Percentiles rank a stretch among this genome's conserved stretches.
Evolutionary conservation across 2,329 filamentous ascomycete species (phyloP).

Genomic region (Massarina eburnea): DNA sequence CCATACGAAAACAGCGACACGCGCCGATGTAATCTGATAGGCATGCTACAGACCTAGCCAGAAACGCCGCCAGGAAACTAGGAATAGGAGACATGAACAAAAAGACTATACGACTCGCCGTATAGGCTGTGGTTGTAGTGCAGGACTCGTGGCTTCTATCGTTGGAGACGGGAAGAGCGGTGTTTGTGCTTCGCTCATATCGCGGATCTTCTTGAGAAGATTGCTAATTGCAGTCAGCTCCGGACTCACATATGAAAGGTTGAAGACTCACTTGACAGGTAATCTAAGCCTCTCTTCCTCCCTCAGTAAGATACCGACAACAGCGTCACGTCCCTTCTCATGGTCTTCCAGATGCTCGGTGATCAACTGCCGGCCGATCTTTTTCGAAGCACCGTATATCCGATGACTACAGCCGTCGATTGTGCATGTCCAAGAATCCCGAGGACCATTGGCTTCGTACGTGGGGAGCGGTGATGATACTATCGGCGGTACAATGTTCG

Average conservation of each 20-base stretch:
- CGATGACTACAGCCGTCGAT: conserved; percentile 65
- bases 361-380: conserved; percentile 59
- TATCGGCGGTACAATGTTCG: conserved; percentile 19
- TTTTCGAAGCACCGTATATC: conserved; percentile 63
- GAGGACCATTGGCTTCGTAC: conserved; percentile 52
- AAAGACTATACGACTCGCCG: conserved; percentile 3
- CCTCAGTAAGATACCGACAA: conserved; percentile 56
- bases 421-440: conserved; percentile 67
- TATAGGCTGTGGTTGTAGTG: conserved; percentile 4
- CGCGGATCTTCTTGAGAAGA: conserved; percentile 50
- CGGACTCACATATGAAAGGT: too few relatives aligned
- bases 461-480: conserved; percentile 37
- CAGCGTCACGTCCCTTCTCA: conserved; percentile 56
- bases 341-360: conserved; percentile 64
- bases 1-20: too few relatives aligned
- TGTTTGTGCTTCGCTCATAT: conserved; percentile 40
- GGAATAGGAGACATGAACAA: not conserved
- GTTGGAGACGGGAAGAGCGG: conserved; percentile 24
- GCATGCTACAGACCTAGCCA: too few relatives aligned
- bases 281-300: conserved; percentile 47
- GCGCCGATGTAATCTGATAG: too few relatives aligned
- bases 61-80: not conserved
- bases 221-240: conserved; percentile 27
- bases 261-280: conserved; percentile 43
- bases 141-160: not conserved